phyloP scores from a whole-genome alignment of 345 rosid species.

The Syzygium jambos region DNA sequence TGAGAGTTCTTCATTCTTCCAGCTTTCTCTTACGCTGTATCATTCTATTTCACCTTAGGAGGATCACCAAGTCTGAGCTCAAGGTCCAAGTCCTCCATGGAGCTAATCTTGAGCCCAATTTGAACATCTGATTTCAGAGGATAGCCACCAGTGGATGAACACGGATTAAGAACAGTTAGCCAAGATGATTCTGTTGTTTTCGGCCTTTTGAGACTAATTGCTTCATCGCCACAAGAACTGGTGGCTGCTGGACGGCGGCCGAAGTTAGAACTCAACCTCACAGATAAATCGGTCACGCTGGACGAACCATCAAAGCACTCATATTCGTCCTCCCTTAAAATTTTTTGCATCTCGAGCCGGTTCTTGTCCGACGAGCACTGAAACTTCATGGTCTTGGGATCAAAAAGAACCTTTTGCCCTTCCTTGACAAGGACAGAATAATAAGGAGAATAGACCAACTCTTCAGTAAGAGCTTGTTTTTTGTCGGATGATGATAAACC shows the following conservation, averaged over 20 bases:
- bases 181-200: conserved; percentile 13
- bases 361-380: not conserved
- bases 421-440: not conserved
- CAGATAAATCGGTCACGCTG: conserved; percentile 19
- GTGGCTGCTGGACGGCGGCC: conserved; percentile 1
- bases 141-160: conserved; percentile 12
- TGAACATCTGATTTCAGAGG: conserved; percentile 19
- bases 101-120: conserved; percentile 14
- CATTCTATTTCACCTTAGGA: conserved; percentile 36
- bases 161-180: conserved; percentile 8
- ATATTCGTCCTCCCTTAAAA: not conserved
- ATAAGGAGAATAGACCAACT: conserved; percentile 1
- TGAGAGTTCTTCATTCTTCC: not conserved
- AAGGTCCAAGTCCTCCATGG: conserved; percentile 65
- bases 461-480: not conserved
- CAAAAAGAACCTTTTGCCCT: not conserved
- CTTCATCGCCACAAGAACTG: conserved; percentile 4
- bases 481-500: conserved; percentile 1
- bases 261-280: conserved; percentile 18
- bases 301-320: not conserved
- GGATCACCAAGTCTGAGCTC: conserved; percentile 82
- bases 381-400: not conserved
- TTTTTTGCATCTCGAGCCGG: not conserved
- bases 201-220: conserved; percentile 17
- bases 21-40: not conserved